These are phyloP conservation scores for Ustilago hordei DNA, from an alignment of 1,284 basidiomycete species.

Conservation along the genomic window DNA sequence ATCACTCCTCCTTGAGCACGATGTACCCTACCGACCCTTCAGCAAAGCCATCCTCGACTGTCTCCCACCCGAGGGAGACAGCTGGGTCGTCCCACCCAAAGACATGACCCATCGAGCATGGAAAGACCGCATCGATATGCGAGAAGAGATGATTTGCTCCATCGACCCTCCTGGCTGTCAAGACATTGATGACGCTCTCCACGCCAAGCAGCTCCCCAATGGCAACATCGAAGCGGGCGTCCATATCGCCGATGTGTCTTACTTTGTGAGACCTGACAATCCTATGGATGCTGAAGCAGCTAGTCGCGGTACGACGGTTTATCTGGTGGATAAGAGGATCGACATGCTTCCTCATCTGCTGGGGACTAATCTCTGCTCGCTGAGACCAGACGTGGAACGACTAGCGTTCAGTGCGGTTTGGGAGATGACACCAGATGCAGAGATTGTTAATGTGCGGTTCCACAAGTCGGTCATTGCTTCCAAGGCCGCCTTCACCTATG, in stretches of 20 bases:
- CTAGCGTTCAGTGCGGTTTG: conserved; percentile 96
- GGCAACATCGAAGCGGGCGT: conserved; percentile 98
- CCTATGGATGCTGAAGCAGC: conserved; percentile 98
- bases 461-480: conserved; percentile 96
- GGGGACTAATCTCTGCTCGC: conserved; percentile 95
- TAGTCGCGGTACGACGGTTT: conserved; percentile 94
- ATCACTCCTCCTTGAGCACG: conserved; percentile 91
- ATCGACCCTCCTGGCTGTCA: conserved; percentile 98
- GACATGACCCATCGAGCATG: conserved; percentile 75
- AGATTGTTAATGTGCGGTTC: conserved; percentile 91
- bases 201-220: conserved; percentile 87
- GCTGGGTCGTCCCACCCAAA: conserved; percentile 92
- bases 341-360: conserved; percentile 96
- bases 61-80: conserved; percentile 87
- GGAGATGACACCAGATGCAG: conserved; percentile 77
- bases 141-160: conserved; percentile 89
- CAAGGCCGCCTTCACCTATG: conserved; percentile 97
- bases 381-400: conserved; percentile 91
- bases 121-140: conserved; percentile 88
- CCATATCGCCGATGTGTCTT: conserved; percentile 98
- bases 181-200: conserved; percentile 99
- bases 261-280: conserved; percentile 93
- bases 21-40: conserved; percentile 96
- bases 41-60: conserved; percentile 93
- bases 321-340: conserved; percentile 97